A percentile compares a stretch with the other conserved stretches of the same genome.
phyloP scores from a whole-genome alignment of 176 grass and related monocot species.

The Eleusine coracana region DNA sequence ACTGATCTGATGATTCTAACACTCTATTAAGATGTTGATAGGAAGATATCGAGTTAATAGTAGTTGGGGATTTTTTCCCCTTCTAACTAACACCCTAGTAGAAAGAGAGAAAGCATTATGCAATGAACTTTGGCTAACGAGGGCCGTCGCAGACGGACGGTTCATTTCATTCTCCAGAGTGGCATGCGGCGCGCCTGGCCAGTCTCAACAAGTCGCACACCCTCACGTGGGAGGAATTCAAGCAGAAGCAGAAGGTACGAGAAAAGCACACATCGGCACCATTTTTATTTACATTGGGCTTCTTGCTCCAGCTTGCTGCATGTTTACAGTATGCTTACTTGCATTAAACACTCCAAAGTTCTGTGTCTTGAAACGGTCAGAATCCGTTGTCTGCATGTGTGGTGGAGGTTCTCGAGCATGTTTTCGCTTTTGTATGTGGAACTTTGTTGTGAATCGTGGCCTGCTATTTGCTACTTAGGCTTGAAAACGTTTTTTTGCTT shows the following conservation, averaged over 20 bases:
- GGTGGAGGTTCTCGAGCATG: neutral
- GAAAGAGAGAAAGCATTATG: neutral
- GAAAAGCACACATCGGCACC: neutral
- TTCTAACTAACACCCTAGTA: neutral
- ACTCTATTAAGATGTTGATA: neutral
- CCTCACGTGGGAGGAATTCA: conserved; percentile 99
- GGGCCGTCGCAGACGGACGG: conserved; percentile 96
- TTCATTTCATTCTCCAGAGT: conserved; percentile 99
- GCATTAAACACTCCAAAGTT: neutral
- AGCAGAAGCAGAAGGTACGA: conserved; percentile 97
- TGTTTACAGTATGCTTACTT: conserved; percentile 1
- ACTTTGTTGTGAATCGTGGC: neutral
- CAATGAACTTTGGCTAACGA: conserved; percentile 77
- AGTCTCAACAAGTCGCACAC: conserved; percentile 96
- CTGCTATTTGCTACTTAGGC: neutral
- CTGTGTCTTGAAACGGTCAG: neutral
- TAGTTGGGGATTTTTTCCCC: neutral
- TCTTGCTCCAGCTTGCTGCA: neutral
- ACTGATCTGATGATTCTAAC: neutral
- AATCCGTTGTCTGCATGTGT: neutral
- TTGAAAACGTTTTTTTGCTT: neutral
- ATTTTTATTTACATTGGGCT: conserved; percentile 20
- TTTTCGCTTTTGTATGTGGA: neutral
- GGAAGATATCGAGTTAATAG: neutral
- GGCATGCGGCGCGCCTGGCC: conserved; percentile 99